phyloP scores from a whole-genome alignment of 768 basidiomycete genomes.

The Omphalotus guepiniiformis region DNA sequence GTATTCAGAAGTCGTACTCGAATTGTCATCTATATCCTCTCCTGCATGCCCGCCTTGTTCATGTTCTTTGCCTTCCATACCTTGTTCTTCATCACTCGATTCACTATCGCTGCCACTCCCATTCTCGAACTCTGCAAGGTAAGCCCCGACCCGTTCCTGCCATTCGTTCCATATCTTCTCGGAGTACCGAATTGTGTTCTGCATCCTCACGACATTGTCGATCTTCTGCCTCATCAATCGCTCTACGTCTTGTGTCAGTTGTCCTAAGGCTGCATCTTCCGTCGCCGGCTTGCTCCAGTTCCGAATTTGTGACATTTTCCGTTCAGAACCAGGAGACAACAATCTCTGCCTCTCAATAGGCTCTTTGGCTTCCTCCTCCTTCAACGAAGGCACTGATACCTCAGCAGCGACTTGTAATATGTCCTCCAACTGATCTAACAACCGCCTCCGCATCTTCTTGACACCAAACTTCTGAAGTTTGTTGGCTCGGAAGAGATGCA shows the following conservation, averaged over 20 bases:
- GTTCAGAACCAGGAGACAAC: constrained; percentile 85
- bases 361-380: constrained; percentile 87
- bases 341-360: constrained; percentile 91
- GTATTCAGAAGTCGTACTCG: constrained; percentile 65
- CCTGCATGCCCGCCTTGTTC: constrained; percentile 14
- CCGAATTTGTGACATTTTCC: constrained; percentile 77
- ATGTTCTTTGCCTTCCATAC: constrained; percentile 30
- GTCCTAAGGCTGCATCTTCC: constrained; percentile 79
- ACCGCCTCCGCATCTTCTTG: constrained; percentile 74
- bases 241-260: constrained; percentile 85
- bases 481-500: constrained; percentile 71
- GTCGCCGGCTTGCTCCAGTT: constrained; percentile 84
- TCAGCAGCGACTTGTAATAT: constrained; percentile 76
- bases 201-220: constrained; percentile 92
- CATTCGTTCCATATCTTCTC: constrained; percentile 98
- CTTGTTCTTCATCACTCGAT: constrained; percentile 39
- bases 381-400: constrained; percentile 81
- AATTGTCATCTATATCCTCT: constrained; percentile 45
- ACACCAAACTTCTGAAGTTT: constrained; percentile 79
- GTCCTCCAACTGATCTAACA: constrained; percentile 85
- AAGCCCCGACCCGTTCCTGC: constrained; percentile 82
- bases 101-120: constrained; percentile 43
- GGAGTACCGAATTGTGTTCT: constrained; percentile 94
- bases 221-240: constrained; percentile 90
- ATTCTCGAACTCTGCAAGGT: constrained; percentile 50